Percentiles rank a stretch among this genome's conserved stretches.
phyloP scores from a whole-genome alignment of 352 stramenopile genomes.

The Phytophthora pluvialis region DNA sequence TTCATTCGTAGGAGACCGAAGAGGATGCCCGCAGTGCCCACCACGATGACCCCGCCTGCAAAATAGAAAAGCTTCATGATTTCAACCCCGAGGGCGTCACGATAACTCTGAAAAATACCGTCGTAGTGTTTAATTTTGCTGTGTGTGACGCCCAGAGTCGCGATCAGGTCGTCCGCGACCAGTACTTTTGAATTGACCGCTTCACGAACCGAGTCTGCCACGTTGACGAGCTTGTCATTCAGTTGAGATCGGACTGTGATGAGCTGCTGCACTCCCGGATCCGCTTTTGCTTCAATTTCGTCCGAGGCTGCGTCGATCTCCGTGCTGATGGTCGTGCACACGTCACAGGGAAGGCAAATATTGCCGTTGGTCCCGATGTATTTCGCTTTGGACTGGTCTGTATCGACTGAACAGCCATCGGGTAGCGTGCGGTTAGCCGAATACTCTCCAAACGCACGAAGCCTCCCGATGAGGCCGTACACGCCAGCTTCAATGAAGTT shows the following conservation, averaged over 20 bases:
- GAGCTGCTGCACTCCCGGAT: slow-evolving; percentile 36
- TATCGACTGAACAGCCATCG: slow-evolving; percentile 32
- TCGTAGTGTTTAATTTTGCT: slow-evolving; percentile 39
- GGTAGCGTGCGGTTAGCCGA: slow-evolving; percentile 49
- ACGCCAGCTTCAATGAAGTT: slow-evolving; percentile 54
- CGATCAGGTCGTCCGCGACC: slow-evolving; percentile 29
- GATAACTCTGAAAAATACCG: slow-evolving; percentile 43
- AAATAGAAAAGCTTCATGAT: slow-evolving; percentile 62
- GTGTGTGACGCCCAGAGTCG: slow-evolving; percentile 36
- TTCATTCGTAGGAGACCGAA: slow-evolving; percentile 61
- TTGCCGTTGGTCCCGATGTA: slow-evolving; percentile 24
- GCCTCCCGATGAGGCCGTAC: slow-evolving; percentile 31
- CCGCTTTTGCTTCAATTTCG: slow-evolving; percentile 53
- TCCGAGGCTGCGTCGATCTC: slow-evolving; percentile 31
- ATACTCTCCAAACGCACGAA: slow-evolving; percentile 42
- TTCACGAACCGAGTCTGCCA: slow-evolving; percentile 39
- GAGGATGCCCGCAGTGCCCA: slow-evolving; percentile 62
- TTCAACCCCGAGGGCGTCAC: slow-evolving; percentile 34
- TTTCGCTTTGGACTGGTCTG: slow-evolving; percentile 16
- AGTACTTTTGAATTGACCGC: slow-evolving; percentile 44
- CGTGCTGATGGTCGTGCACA: slow-evolving; percentile 41
- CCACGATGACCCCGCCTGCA: slow-evolving; percentile 41
- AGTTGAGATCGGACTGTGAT: slow-evolving; percentile 42
- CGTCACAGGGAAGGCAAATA: slow-evolving; percentile 61
- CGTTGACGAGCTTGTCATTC: slow-evolving; percentile 43